These are phyloP conservation scores for Teratosphaeria pseudoeucalypti DNA, from an alignment of 2,329 filamentous ascomycete genomes.

Conservation along the genomic window DNA sequence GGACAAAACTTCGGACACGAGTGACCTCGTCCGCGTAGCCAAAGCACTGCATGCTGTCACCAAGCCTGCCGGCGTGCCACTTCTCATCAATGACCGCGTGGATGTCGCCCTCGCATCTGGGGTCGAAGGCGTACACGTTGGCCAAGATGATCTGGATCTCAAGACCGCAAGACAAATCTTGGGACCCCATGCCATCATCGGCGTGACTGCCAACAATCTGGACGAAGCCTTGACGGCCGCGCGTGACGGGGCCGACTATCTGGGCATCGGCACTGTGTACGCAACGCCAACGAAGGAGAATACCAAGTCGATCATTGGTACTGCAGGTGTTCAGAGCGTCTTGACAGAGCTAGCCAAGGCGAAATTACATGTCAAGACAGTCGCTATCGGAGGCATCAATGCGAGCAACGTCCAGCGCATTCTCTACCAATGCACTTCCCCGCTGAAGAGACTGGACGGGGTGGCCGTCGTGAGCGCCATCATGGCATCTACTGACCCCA, in stretches of 20 bases:
- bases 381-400: constrained; percentile 87
- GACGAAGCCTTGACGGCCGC: constrained; percentile 66
- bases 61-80: constrained; percentile 55
- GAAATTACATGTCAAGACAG: constrained; percentile 44
- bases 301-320: constrained; percentile 70
- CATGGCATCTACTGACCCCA: constrained; percentile 60
- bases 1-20: constrained; percentile 74
- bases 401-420: constrained; percentile 63
- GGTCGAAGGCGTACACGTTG: constrained; percentile 87
- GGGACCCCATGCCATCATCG: constrained; percentile 70
- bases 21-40: constrained; percentile 58
- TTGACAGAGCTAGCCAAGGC: constrained; percentile 48
- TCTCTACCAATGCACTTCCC: constrained; percentile 54
- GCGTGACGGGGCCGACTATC: constrained; percentile 70
- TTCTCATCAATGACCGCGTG: constrained; percentile 87
- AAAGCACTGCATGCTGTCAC: constrained; percentile 63
- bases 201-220: constrained; percentile 68
- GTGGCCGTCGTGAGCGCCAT: constrained; percentile 86
- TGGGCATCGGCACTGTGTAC: constrained; percentile 85
- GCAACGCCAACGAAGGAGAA: constrained; percentile 81
- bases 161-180: constrained; percentile 59
- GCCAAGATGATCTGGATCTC: constrained; percentile 81
- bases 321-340: constrained; percentile 58
- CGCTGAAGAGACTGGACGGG: constrained; percentile 58
- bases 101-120: constrained; percentile 78